These are phyloP conservation scores for Pharus latifolius DNA, from an alignment of 176 grass and related monocot species.

Conservation along the genomic window DNA sequence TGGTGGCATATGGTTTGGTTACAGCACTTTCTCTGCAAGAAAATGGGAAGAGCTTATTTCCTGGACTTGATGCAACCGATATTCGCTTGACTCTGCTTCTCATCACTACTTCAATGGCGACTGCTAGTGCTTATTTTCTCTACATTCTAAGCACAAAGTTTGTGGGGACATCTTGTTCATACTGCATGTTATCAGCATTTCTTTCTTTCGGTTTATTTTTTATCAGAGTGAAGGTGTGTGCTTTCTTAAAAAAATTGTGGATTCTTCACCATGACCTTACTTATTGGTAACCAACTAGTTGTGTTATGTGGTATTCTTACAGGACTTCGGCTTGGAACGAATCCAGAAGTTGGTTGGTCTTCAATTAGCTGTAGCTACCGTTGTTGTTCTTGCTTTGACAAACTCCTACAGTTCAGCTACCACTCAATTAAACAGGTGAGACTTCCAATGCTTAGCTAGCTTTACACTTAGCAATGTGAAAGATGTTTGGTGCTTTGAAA, in stretches of 20 bases:
- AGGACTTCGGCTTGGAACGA: constrained; percentile 70
- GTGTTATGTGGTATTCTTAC: neutral
- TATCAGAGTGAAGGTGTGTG: constrained; percentile 68
- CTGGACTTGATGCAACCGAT: constrained; percentile 47
- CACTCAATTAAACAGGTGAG: constrained; percentile 52
- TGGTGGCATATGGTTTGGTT: constrained; percentile 61
- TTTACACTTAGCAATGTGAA: neutral
- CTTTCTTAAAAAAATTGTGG: neutral
- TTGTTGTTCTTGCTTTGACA: constrained; percentile 63
- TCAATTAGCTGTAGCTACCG: constrained; percentile 58
- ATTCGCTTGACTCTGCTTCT: constrained; percentile 55
- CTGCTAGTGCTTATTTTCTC: constrained; percentile 86
- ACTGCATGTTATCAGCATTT: constrained; percentile 70
- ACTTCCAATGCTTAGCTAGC: neutral
- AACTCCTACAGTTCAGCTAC: constrained; percentile 57
- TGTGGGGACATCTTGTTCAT: constrained; percentile 66
- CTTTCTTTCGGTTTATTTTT: constrained; percentile 79
- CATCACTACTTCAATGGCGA: constrained; percentile 73
- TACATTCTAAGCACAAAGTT: constrained; percentile 77
- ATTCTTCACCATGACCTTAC: neutral
- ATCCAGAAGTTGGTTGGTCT: constrained; percentile 58
- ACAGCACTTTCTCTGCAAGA: constrained; percentile 68
- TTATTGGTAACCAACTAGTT: neutral
- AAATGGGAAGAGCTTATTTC: constrained; percentile 28
- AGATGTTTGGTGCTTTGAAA: neutral